Base-by-base conservation (phyloP, 164 flowering plant genomes). In the Paratinospora sagittata region DNA sequence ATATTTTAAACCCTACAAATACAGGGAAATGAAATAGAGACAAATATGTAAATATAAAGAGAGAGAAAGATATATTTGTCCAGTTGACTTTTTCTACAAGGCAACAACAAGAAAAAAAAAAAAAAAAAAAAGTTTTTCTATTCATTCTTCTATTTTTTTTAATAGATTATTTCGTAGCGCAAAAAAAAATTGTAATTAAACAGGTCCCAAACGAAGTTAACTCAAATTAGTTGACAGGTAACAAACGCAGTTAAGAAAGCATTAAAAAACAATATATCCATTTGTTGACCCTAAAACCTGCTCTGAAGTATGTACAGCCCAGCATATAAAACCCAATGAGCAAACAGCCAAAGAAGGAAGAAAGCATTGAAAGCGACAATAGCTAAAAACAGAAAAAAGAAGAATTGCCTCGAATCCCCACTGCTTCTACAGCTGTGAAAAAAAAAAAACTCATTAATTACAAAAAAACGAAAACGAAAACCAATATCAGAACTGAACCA, bases 361-460 rank as follows among this genome's bases (percentile, higher is more conserved):
- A 33, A 43, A 47, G 21, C 43, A 36, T 60, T 52, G 30, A 72
- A 71, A 64, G 64, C 64, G 58, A 65, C 63, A 65, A 16, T 24
- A 61, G 33, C 72, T 27, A 34, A 24, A 65, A 24, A 26, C 34
- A 64, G 45, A 21, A 71, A 37, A 72, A 17, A 64, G 39, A 17
- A 52, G 21, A 52, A 52, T 16, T 19, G 12, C 3, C 74, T 16
- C 21, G 0, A 26, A 61, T 39, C 52, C 27, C 2, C 34, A 14
- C 26, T 52, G 52, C 39, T 65, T 23, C 23, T 34, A 24, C 69
- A 55, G 63, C 74, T 65, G 63, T 55, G 36, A 6, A 45, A 24
- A n/a, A 26, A 8, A n/a, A 26, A 60, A 21, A 58, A 58, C 27
- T 58, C 63, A 8, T 24, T 8, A 58, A 24, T 24, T 24, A 16